A percentile compares a stretch with the other conserved stretches of the same genome.
Evolutionary conservation across 2,329 filamentous ascomycete species (phyloP).

Genomic region (Phialocephala sp.): DNA sequence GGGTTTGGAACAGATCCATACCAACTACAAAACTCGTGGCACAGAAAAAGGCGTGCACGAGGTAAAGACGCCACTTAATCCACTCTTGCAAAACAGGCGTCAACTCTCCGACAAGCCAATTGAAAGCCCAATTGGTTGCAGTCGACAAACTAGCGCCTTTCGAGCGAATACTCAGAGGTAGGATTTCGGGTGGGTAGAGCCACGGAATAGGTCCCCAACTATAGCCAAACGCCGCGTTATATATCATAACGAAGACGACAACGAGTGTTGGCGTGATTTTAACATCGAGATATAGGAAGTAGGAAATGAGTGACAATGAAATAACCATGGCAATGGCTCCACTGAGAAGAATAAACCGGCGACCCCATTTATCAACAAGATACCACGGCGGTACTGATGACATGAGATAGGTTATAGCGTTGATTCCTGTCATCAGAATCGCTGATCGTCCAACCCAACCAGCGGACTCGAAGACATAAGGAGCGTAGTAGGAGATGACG

Average conservation of each 20-base stretch:
- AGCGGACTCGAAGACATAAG: constrained; percentile 93
- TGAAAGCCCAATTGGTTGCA: constrained; percentile 97
- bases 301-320: constrained; percentile 87
- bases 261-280: constrained; percentile 79
- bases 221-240: constrained; percentile 96
- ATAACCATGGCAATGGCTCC: constrained; percentile 90
- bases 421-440: constrained; percentile 96
- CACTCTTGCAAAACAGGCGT: constrained; percentile 90
- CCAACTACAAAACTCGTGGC: constrained; percentile 94
- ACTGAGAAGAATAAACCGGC: constrained; percentile 85
- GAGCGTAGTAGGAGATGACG: constrained; percentile 98
- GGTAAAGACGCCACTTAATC: constrained; percentile 93
- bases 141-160: constrained; percentile 97
- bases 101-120: constrained; percentile 95
- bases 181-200: constrained; percentile 98
- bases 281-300: constrained; percentile 91
- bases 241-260: constrained; percentile 95
- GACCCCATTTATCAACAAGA: constrained; percentile 89
- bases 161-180: constrained; percentile 93
- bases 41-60: constrained; percentile 97
- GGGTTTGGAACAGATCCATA: constrained; percentile 56
- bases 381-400: constrained; percentile 98
- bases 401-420: constrained; percentile 86
- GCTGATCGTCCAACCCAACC: constrained; percentile 93
- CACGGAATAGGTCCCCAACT: constrained; percentile 98